These are phyloP conservation scores for Bipolaris gigantea DNA, from an alignment of 2,329 filamentous ascomycete genomes.

Conservation along the genomic window DNA sequence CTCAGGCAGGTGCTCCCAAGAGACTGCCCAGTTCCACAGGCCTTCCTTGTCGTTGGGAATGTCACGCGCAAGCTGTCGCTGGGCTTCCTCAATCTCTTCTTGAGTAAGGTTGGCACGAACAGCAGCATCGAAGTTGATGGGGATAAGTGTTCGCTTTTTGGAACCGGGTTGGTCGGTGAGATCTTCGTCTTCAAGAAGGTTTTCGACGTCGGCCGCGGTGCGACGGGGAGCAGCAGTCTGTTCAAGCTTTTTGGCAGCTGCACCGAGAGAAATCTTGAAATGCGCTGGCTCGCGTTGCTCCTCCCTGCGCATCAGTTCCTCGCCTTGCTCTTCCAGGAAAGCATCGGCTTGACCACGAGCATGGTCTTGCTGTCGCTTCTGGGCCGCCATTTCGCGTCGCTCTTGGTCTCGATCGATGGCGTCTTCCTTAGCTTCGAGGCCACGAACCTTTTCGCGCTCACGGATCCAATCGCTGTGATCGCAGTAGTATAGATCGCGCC, in stretches of 20 bases:
- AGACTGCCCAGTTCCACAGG: constrained; percentile 88
- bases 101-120: constrained; percentile 65
- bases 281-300: constrained; percentile 61
- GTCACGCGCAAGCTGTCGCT: constrained; percentile 79
- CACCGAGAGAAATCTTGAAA: constrained; percentile 91
- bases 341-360: constrained; percentile 85
- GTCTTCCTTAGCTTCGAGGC: constrained; percentile 74
- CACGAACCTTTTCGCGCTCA: constrained; percentile 73
- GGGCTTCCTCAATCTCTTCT: constrained; percentile 82
- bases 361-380: constrained; percentile 72
- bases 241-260: constrained; percentile 72
- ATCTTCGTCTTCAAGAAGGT: constrained; percentile 92
- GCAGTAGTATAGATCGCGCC: constrained; percentile 79
- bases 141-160: constrained; percentile 69
- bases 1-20: constrained; percentile 90
- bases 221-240: constrained; percentile 63
- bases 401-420: constrained; percentile 81
- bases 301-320: constrained; percentile 62
- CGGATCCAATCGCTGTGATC: constrained; percentile 84
- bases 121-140: constrained; percentile 50
- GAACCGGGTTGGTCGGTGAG: constrained; percentile 62
- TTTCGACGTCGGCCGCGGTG: constrained; percentile 91
- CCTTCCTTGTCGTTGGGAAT: constrained; percentile 86
- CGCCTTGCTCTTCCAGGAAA: constrained; percentile 82
- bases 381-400: constrained; percentile 70